Percentiles rank a stretch among this genome's conserved stretches.
Evolutionary conservation across 179 eudicot species (phyloP).

Genomic region (Gypsophila paniculata): DNA sequence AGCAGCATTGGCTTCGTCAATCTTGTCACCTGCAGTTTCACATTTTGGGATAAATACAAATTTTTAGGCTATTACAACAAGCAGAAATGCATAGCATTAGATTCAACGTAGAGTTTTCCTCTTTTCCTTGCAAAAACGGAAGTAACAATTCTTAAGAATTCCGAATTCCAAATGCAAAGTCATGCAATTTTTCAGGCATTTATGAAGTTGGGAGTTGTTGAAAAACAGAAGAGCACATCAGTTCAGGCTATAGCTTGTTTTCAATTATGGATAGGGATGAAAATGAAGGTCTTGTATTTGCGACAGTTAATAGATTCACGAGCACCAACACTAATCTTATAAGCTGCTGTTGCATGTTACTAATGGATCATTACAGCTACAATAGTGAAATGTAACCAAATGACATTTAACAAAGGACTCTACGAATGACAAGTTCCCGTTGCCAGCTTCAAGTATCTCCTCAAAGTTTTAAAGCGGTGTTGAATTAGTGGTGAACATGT

Average conservation of each 20-base stretch:
- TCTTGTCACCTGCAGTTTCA: constrained; percentile 66
- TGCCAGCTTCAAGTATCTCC: too few relatives aligned
- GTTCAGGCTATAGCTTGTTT: not conserved
- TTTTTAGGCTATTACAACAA: not conserved
- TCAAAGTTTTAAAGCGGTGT: not conserved
- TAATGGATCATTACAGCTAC: not conserved
- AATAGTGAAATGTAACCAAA: not conserved
- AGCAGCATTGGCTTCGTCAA: constrained; percentile 93
- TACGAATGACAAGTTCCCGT: not conserved
- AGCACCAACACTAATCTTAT: not conserved
- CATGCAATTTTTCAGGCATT: not conserved
- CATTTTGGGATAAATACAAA: constrained; percentile 15
- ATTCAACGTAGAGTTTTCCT: not conserved
- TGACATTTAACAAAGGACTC: not conserved
- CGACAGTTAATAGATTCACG: not conserved
- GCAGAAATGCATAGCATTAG: constrained; percentile 3
- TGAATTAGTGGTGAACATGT: not conserved
- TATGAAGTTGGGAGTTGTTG: constrained; percentile 2
- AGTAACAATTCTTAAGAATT: not conserved
- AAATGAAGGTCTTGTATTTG: not conserved
- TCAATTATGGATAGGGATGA: not conserved
- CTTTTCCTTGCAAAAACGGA: not conserved
- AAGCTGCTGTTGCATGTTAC: not conserved
- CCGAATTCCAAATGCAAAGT: not conserved
- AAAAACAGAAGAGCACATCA: not conserved